These are phyloP conservation scores for Fraxinus baroniana DNA, from an alignment of 305 asterid species.

Conservation along the genomic window DNA sequence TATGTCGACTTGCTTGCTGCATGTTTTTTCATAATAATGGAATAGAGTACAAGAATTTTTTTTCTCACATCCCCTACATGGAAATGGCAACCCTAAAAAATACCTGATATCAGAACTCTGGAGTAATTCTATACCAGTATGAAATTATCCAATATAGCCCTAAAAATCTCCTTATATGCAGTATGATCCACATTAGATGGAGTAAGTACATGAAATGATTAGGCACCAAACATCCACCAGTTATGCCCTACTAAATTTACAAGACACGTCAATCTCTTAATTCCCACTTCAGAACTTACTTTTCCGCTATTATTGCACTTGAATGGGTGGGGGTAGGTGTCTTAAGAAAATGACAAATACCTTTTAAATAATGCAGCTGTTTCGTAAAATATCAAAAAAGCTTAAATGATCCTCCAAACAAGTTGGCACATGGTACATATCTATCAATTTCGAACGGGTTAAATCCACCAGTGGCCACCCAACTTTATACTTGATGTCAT, in stretches of 20 bases:
- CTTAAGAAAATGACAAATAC: background rate
- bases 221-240: background rate
- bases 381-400: background rate
- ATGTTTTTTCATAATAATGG: background rate
- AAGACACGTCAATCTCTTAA: background rate
- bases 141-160: background rate
- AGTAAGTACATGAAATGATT: background rate
- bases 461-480: too few relatives aligned
- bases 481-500: too few relatives aligned
- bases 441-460: too few relatives aligned
- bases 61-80: too few relatives aligned
- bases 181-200: background rate
- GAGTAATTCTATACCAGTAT: background rate
- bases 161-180: background rate
- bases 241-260: background rate
- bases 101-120: background rate
- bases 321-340: background rate
- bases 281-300: background rate
- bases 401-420: background rate
- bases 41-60: background rate
- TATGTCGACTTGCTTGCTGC: background rate
- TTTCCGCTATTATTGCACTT: background rate
- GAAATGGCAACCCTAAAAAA: background rate
- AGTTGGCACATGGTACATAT: background rate
- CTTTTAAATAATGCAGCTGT: background rate